Conservation (phyloP, 2,329 filamentous ascomycete genomes). For the Colletotrichum neosansevieriae region DNA sequence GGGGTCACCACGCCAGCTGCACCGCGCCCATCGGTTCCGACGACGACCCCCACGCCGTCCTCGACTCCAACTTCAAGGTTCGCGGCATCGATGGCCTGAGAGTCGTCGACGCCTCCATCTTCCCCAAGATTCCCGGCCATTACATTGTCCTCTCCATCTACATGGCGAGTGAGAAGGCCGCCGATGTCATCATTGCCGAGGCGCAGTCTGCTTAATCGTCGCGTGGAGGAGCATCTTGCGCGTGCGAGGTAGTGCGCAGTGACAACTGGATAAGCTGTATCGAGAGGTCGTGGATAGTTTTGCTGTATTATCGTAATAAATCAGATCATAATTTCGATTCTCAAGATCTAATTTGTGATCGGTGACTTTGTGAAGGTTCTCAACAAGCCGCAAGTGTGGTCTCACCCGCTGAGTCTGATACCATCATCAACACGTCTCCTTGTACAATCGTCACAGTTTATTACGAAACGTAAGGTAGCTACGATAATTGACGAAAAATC, state of each 20-base stretch:
- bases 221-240: no score
- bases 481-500: no score
- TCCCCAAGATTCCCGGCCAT: conserved; percentile 60
- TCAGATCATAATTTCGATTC: no score
- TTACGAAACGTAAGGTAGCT: no score
- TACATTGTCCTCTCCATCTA: conserved; percentile 63
- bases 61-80: conserved; percentile 70
- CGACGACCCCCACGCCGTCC: conserved; percentile 65
- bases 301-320: not conserved
- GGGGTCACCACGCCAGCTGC: conserved; percentile 69
- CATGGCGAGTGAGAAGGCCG: conserved; percentile 71
- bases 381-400: no score
- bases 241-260: no score
- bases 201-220: conserved; percentile 21
- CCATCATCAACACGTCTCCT: no score
- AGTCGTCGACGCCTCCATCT: conserved; percentile 72
- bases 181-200: conserved; percentile 48
- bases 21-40: conserved; percentile 68
- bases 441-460: no score
- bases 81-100: conserved; percentile 65
- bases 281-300: not conserved
- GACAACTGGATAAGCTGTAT: not conserved
- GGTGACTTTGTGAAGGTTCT: no score
- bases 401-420: no score
- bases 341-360: no score